Evolutionary conservation across 495 filamentous ascomycete genomes (phyloP).

Genomic region (Cetradonia linearis): DNA sequence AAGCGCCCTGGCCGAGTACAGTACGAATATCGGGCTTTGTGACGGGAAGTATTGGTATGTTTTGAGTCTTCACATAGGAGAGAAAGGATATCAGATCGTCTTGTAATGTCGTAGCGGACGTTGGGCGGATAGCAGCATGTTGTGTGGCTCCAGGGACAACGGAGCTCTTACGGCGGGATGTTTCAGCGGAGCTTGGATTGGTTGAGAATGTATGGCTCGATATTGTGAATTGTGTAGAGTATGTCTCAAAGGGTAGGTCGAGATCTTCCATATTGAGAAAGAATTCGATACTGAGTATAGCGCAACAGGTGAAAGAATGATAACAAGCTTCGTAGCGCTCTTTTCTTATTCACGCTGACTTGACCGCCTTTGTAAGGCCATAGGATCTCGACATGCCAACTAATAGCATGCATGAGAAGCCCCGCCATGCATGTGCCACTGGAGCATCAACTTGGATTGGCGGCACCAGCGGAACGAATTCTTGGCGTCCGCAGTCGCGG

Average conservation of each 20-base stretch:
- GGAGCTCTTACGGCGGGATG: constrained; percentile 21
- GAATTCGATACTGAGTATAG: neutral
- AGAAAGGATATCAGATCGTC: constrained; percentile 27
- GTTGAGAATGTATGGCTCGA: constrained; percentile 11
- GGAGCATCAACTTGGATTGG: no score
- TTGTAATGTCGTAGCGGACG: constrained; percentile 19
- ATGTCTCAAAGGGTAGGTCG: constrained; percentile 3
- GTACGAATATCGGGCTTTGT: constrained; percentile 25
- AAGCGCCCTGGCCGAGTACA: constrained; percentile 26
- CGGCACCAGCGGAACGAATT: neutral
- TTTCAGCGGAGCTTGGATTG: constrained; percentile 4
- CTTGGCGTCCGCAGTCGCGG: neutral
- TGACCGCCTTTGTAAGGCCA: neutral
- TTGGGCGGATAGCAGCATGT: constrained; percentile 24
- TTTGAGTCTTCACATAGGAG: constrained; percentile 25
- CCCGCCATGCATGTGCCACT: neutral
- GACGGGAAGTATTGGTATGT: constrained; percentile 26
- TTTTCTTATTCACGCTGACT: neutral
- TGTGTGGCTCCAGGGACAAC: constrained; percentile 22
- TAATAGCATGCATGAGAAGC: no score
- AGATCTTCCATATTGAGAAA: constrained; percentile 1
- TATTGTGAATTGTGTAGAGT: constrained; percentile 5
- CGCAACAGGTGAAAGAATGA: neutral
- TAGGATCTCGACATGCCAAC: no score
- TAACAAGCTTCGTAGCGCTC: neutral